Base-by-base conservation (phyloP, 805 yeast species). In the Vanderwaltozyma polyspora region DNA sequence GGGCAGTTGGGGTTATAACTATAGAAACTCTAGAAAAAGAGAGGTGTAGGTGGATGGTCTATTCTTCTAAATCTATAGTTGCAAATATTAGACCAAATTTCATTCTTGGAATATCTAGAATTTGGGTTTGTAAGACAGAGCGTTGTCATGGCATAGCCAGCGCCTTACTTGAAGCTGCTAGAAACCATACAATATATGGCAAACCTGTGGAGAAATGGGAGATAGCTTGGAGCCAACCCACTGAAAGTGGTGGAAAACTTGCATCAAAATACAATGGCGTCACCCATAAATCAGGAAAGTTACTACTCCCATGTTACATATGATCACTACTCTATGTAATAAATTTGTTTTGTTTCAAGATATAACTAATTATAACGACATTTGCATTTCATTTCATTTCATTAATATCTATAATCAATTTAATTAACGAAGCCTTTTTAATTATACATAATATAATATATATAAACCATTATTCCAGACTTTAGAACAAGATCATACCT, bases 151-250 rank as follows among this genome's bases (percentile, higher is more conserved):
- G 79, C 0, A 59, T 79, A 10, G 82, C 73, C 0, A 44, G 56
- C 6, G 49, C 46, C 28, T 46, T 79, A 30, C 44, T 79, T 5
- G 51, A 66, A 3, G 49, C 63, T 3, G 72, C 74, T 1, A 52
- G 65, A 34, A 48, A 48, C 1, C 43, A 70, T 35, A 57, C 71
- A 17, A 55, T 76, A 1, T 72, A 70, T 45, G 84, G 83, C 0
- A 47, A 68, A 36, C 32, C 17, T 0, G 43, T 77, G 11, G 54
- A 56, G 2, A 67, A 55, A 36, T 43, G 40, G 12, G 66, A 72
- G 38, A 51, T 79, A 14, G 81, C 76, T 1, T 79, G 83, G 72
- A 75, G 83, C 29, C 89, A 79, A 50, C 86, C 87, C 0, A 74
- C 81, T 38, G 70, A 64, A 32, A 64, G 68, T 37, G 89, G 89